Evolutionary conservation across 441 rosid genomes (phyloP), one percentile per base, ranked within the genome.

Genomic region (Euphorbia schlechtendalii): DNA sequence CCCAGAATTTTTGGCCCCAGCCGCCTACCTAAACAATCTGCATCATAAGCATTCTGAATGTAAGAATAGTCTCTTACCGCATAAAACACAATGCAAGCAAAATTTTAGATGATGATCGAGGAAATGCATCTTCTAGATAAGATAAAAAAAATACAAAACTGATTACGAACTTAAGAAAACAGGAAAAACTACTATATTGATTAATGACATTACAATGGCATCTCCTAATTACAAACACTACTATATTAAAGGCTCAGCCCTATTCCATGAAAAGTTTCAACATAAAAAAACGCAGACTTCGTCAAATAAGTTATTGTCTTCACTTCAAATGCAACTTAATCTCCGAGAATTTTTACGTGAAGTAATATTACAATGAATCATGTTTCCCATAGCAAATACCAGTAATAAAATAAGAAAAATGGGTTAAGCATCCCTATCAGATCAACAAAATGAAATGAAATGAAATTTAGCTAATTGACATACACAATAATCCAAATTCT

Each of bases 1-100:
- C 95, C 91, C 55, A 94, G 96, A 81, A 95, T 76, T 77, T 82
- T 87, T 51, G 99, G 99, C 80, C 99, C 98, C 67, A 87, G 79
- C 72, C 96, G 86, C 82, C 99, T 84, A 67, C 98, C n/a, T n/a
- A n/a, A n/a, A n/a, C n/a, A n/a, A n/a, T n/a, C n/a, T n/a, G n/a
- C n/a, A n/a, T n/a, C n/a, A 98, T 24, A 73, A 62, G 60, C 59
- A 72, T 65, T 57, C 49, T 41, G 52, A 71, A 54, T 55, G 67
- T 25, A 59, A 61, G 60, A 60, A 77, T 30, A 63, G 46, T 17
- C 46, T 69, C 61, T 64, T 24, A 65, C 65, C 45, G 63, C 66
- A 15, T 69, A 57, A 36, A 32, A 32, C 34, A 32, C 34, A 32
- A 32, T 32, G 34, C 34, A 32, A 32, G 34, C 34, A 32, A 32